These are phyloP conservation scores for Trichoderma gamsii DNA, from an alignment of 495 filamentous ascomycete species.

Conservation along the genomic window DNA sequence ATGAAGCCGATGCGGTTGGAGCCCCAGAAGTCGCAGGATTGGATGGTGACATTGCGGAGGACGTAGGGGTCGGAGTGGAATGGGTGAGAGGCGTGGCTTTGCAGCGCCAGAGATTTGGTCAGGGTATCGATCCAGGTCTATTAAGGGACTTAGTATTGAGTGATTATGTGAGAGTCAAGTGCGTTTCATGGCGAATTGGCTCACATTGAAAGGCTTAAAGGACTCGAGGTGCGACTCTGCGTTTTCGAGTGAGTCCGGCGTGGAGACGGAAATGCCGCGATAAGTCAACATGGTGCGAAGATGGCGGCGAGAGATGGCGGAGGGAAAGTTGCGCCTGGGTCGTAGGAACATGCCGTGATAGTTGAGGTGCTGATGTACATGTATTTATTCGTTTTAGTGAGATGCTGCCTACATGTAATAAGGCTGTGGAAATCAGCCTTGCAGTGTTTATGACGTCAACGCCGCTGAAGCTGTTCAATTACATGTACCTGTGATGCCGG, in stretches of 20 bases:
- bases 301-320: not conserved
- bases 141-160: conserved; percentile 13
- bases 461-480: no score
- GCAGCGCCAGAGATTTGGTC: conserved; percentile 55
- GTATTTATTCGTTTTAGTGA: no score
- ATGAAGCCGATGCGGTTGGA: conserved; percentile 64
- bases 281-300: conserved; percentile 9
- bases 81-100: conserved; percentile 55
- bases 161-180: not conserved
- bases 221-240: conserved; percentile 55
- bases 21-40: conserved; percentile 69
- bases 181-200: not conserved
- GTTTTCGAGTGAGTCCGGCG: conserved; percentile 52
- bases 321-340: not conserved
- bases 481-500: no score
- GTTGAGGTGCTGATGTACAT: not conserved
- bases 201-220: conserved; percentile 63
- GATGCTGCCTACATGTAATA: no score
- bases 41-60: conserved; percentile 63
- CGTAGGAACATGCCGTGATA: not conserved
- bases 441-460: no score
- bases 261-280: conserved; percentile 45
- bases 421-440: no score
- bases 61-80: conserved; percentile 67
- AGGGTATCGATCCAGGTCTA: conserved; percentile 65